Conservation (phyloP, 805 yeast species). For the Lipomyces sp. region DNA sequence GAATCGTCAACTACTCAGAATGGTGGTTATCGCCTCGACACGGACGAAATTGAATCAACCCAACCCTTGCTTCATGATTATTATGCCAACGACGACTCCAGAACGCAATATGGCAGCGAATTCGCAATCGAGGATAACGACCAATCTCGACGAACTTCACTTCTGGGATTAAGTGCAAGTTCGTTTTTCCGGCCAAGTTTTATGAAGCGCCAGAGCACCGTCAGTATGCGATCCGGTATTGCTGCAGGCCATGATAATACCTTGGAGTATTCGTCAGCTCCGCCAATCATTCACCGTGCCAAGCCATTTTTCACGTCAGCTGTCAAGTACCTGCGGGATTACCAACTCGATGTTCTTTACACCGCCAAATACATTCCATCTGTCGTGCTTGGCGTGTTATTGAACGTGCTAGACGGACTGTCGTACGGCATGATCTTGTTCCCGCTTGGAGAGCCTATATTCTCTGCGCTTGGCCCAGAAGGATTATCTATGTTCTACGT, state of each 20-base stretch:
- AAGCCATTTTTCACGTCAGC: background rate
- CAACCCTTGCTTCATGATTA: background rate
- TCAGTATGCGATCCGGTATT: background rate
- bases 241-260: background rate
- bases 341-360: conserved; percentile 3
- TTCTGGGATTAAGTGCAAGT: background rate
- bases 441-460: conserved; percentile 82
- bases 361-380: conserved; percentile 61
- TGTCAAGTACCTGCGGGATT: background rate
- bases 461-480: conserved; percentile 78
- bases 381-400: conserved; percentile 78
- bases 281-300: background rate
- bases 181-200: background rate
- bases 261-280: background rate
- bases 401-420: conserved; percentile 89
- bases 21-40: background rate
- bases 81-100: background rate
- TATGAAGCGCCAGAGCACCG: background rate
- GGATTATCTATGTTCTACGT: conserved; percentile 95
- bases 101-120: conserved; percentile 12
- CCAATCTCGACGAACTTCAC: background rate
- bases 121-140: conserved; percentile 7
- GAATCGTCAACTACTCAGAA: background rate
- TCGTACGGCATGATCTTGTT: conserved; percentile 98
- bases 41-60: conserved; percentile 2